Evolutionary conservation across 768 basidiomycete genomes (phyloP).

Genomic region (Tulasnella sp.): DNA sequence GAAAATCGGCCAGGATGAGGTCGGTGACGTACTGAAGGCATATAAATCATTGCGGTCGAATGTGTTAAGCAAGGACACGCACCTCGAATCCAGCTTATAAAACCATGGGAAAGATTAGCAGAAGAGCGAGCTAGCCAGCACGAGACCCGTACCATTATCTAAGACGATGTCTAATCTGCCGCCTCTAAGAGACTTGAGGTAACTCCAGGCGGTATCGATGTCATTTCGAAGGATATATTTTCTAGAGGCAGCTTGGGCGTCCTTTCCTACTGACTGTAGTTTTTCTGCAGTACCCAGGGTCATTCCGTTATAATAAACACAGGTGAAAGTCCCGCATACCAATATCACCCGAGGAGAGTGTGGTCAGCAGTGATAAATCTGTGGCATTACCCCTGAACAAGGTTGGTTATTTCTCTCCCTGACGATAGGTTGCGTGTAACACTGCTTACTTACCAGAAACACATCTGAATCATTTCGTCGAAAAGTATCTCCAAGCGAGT

Average conservation of each 20-base stretch:
- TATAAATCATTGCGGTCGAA: background rate
- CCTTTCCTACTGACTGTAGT: slow-evolving; percentile 69
- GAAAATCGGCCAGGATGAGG: slow-evolving; percentile 82
- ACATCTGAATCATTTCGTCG: slow-evolving; percentile 81
- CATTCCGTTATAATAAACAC: background rate
- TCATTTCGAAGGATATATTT: slow-evolving; percentile 79
- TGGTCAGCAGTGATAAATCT: slow-evolving; percentile 82
- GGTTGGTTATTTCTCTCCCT: background rate
- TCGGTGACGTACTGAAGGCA: slow-evolving; percentile 71
- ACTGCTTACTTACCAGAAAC: slow-evolving; percentile 47
- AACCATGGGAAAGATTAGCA: background rate
- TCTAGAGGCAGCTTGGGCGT: slow-evolving; percentile 64
- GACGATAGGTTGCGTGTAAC: background rate
- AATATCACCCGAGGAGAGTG: slow-evolving; percentile 72
- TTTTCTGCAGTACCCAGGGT: slow-evolving; percentile 22
- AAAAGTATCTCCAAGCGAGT: slow-evolving; percentile 53
- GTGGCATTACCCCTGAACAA: slow-evolving; percentile 88
- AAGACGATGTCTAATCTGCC: slow-evolving; percentile 70
- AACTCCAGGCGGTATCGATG: slow-evolving; percentile 58
- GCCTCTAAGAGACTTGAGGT: slow-evolving; percentile 44
- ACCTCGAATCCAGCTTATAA: slow-evolving; percentile 81
- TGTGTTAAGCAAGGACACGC: slow-evolving; percentile 10
- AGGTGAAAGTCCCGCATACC: slow-evolving; percentile 18
- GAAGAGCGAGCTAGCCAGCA: background rate
- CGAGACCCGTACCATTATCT: slow-evolving; percentile 59